phyloP scores from a whole-genome alignment of 805 yeast species.

The Lachancea fermentati region DNA sequence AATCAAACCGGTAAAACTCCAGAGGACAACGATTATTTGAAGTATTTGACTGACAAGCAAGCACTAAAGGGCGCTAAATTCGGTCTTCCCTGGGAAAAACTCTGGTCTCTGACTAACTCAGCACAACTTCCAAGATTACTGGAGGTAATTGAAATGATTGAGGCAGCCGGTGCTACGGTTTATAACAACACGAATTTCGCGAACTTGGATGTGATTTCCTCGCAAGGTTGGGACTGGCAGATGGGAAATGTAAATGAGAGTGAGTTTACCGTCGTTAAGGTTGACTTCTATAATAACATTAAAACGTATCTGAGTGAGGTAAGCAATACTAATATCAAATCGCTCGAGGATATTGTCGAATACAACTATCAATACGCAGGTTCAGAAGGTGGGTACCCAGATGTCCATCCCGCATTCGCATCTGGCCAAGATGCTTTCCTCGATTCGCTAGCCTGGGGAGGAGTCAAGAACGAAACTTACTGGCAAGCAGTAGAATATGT shows the following conservation, averaged over 20 bases:
- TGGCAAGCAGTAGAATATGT: conserved; percentile 29
- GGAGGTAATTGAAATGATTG: conserved; percentile 17
- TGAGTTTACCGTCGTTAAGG: conserved; percentile 29
- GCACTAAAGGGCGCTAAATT: conserved; percentile 29
- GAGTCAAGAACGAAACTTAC: conserved; percentile 27
- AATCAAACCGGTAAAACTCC: conserved; percentile 28
- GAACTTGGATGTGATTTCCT: conserved; percentile 24
- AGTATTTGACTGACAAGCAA: conserved; percentile 19
- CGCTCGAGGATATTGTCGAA: conserved; percentile 26
- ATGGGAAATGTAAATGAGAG: conserved; percentile 26
- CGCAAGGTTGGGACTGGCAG: conserved; percentile 31
- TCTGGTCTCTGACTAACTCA: conserved; percentile 19
- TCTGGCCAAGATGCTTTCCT: conserved; percentile 30
- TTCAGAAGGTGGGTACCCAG: conserved; percentile 25
- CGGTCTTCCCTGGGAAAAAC: conserved; percentile 29
- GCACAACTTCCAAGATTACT: conserved; percentile 18
- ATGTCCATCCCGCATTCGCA: conserved; percentile 23
- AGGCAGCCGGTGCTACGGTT: conserved; percentile 27
- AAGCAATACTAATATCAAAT: conserved; percentile 22
- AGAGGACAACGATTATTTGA: conserved; percentile 27
- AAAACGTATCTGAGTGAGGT: conserved; percentile 21
- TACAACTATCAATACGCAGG: conserved; percentile 23
- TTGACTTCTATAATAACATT: conserved; percentile 29
- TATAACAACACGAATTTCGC: conserved; percentile 27
- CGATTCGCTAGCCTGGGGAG: conserved; percentile 26